Evolutionary conservation across 2,329 filamentous ascomycete genomes (phyloP).

Genomic region (Aspergillus quadrilineatus): DNA sequence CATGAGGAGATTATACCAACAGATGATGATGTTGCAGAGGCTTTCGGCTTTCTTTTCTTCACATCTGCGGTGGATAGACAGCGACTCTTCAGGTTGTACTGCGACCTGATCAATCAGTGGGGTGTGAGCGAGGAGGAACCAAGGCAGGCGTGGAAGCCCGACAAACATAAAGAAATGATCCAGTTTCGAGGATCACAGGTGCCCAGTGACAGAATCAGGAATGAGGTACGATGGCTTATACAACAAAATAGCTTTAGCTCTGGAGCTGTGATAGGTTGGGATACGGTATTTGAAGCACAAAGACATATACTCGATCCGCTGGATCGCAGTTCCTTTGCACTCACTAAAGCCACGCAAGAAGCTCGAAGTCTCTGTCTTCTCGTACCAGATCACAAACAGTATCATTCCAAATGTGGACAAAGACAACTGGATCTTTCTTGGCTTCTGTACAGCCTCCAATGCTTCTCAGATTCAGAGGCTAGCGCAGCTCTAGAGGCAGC

Average conservation of each 20-base stretch:
- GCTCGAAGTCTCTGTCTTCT: not conserved
- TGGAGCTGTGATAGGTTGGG: not conserved
- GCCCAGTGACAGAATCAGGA: not conserved
- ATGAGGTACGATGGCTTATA: not conserved
- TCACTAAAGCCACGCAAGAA: not conserved
- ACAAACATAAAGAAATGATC: not conserved
- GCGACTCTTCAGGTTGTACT: not conserved
- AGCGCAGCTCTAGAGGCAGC: not conserved
- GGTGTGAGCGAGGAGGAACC: not conserved
- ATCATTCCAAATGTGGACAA: not conserved
- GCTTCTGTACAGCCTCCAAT: not conserved
- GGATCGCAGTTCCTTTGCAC: not conserved
- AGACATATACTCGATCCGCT: not conserved
- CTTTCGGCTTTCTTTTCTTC: not conserved
- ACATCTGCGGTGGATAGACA: not conserved
- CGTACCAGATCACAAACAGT: not conserved
- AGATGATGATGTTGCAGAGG: not conserved
- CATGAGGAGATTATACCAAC: not conserved
- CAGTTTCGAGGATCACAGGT: not conserved
- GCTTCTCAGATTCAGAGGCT: not conserved
- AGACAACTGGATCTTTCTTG: not conserved
- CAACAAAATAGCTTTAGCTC: not conserved
- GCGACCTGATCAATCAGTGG: not conserved
- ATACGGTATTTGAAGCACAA: not conserved
- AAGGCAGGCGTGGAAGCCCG: not conserved